These are phyloP conservation scores for Lasiosphaeria ovina DNA, from an alignment of 495 filamentous ascomycete genomes.

Conservation along the genomic window DNA sequence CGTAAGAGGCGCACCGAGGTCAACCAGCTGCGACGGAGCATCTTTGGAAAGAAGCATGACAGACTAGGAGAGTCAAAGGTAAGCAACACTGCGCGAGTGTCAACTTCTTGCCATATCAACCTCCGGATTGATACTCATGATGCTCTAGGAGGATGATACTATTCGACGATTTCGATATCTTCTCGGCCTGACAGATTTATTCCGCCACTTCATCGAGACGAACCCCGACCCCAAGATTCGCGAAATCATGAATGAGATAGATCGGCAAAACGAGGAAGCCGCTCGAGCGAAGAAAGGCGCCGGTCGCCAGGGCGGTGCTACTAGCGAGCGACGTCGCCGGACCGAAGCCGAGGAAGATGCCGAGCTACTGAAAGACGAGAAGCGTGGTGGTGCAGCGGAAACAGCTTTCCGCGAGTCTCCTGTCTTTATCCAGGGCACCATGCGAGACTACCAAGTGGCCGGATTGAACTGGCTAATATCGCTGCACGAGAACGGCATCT, in stretches of 20 bases:
- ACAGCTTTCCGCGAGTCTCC: constrained; percentile 94
- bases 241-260: constrained; percentile 88
- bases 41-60: constrained; percentile 93
- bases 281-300: constrained; percentile 67
- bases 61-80: constrained; percentile 88
- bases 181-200: constrained; percentile 91
- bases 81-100: constrained; percentile 22
- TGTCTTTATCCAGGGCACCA: constrained; percentile 77
- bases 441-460: constrained; percentile 95
- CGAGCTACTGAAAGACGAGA: constrained; percentile 89
- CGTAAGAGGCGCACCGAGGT: constrained; percentile 82
- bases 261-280: constrained; percentile 82
- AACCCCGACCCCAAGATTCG: constrained; percentile 91
- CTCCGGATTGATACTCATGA: constrained; percentile 11
- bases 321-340: constrained; percentile 72
- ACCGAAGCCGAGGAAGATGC: constrained; percentile 99
- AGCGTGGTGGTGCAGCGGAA: constrained; percentile 76
- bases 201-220: constrained; percentile 98
- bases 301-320: constrained; percentile 79
- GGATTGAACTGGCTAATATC: constrained; percentile 99
- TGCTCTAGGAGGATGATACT: constrained; percentile 84
- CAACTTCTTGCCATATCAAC: not conserved
- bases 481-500: constrained; percentile 97
- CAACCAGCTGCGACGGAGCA: constrained; percentile 80
- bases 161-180: constrained; percentile 94